Evolutionary conservation across 768 basidiomycete genomes (phyloP).

Genomic region (Trametopsis cervina): DNA sequence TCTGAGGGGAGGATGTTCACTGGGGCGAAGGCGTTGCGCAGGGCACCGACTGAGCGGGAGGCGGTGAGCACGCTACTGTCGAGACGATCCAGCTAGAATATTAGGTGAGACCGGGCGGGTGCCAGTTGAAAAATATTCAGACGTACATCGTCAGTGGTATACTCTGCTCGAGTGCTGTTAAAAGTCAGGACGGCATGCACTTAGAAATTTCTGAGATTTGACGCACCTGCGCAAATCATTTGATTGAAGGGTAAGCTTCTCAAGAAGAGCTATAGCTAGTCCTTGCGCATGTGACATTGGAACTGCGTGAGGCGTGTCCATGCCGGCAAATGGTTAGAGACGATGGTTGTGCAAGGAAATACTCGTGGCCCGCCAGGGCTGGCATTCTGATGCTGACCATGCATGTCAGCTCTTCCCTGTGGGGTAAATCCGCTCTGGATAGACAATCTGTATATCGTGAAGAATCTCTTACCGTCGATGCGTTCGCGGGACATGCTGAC

Average conservation of each 20-base stretch:
- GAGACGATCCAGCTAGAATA: conserved; percentile 5
- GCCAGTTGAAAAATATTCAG: neutral
- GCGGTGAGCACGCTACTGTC: conserved; percentile 1
- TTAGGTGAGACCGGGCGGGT: neutral
- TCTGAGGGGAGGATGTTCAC: conserved; percentile 10
- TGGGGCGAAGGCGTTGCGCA: conserved; percentile 11
- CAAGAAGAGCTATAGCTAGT: neutral
- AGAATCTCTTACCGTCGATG: no score
- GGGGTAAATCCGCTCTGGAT: no score
- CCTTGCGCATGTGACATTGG: neutral
- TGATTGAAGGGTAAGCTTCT: neutral
- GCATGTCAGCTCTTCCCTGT: no score
- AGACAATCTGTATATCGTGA: no score
- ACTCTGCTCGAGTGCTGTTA: conserved; percentile 6
- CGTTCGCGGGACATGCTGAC: no score
- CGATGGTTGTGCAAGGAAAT: neutral
- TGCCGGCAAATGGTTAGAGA: neutral
- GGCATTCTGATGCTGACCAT: no score
- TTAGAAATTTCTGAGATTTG: neutral
- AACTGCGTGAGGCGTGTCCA: no score
- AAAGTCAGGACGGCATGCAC: neutral
- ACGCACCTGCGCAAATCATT: conserved; percentile 7
- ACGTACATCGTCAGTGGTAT: conserved; percentile 6
- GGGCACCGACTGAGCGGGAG: conserved; percentile 3
- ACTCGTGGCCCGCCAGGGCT: neutral